Conservation (phyloP, 805 yeast species). For the Ogataea ganodermae region DNA sequence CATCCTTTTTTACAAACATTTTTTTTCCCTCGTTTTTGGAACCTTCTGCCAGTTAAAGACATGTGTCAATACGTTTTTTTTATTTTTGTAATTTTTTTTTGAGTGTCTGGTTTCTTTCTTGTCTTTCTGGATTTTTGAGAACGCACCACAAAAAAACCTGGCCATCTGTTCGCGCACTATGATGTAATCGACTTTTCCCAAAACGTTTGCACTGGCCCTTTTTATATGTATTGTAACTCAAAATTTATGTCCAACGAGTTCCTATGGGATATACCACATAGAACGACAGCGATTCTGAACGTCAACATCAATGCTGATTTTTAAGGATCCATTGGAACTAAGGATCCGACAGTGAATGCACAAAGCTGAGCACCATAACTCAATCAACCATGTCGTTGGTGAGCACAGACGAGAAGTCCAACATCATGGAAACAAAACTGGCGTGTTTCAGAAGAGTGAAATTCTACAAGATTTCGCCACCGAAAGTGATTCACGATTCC, state of each 20-base stretch:
- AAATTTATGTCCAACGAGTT: neutral
- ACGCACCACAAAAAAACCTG: neutral
- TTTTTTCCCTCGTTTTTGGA: neutral
- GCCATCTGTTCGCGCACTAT: constrained; percentile 4
- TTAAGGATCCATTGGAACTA: no score
- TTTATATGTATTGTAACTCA: neutral
- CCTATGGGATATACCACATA: neutral
- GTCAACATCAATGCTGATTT: no score
- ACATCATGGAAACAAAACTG: constrained; percentile 24
- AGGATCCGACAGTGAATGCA: no score
- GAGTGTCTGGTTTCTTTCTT: neutral
- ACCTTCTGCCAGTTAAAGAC: no score
- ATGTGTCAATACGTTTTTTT: neutral
- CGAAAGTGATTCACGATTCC: constrained; percentile 18
- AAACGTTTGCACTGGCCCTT: neutral
- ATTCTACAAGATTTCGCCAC: constrained; percentile 30
- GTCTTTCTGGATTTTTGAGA: no score
- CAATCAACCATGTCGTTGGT: constrained; percentile 16
- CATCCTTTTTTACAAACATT: neutral
- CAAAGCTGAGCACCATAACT: no score
- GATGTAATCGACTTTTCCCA: neutral
- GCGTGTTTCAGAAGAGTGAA: constrained; percentile 28
- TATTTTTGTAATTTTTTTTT: neutral
- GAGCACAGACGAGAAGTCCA: constrained; percentile 14
- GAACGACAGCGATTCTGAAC: neutral